Evolutionary conservation across 768 basidiomycete genomes (phyloP).

Genomic region (Glaciozyma antarctica): DNA sequence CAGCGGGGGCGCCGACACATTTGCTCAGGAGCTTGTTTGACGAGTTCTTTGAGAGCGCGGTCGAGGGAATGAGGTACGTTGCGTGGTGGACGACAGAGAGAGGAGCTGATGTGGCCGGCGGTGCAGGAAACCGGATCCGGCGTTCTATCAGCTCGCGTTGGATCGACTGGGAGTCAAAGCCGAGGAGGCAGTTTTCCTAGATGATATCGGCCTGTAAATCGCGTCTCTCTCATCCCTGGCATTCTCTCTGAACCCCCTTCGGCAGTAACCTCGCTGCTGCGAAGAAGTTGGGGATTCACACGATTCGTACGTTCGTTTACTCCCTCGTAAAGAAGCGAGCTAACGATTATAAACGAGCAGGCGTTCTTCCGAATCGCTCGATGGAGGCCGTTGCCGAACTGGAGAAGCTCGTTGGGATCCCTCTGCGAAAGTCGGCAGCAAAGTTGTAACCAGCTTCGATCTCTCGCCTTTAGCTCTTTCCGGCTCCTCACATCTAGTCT

Average conservation of each 20-base stretch:
- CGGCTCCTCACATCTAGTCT: too few relatives aligned
- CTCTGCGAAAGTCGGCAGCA: not conserved
- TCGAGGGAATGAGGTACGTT: conserved; percentile 22
- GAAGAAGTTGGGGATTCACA: conserved; percentile 14
- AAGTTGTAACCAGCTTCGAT: conserved; percentile 23
- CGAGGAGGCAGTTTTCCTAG: conserved; percentile 28
- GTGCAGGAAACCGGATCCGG: conserved; percentile 27
- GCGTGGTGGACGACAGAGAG: not conserved
- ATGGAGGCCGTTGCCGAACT: conserved; percentile 12
- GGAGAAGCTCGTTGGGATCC: conserved; percentile 4
- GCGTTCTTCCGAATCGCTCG: conserved; percentile 6
- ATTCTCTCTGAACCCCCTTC: not conserved
- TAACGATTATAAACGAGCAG: not conserved
- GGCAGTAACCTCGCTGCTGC: conserved; percentile 22
- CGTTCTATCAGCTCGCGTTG: conserved; percentile 21
- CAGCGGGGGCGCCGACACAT: conserved; percentile 6
- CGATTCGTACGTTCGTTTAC: conserved; percentile 21
- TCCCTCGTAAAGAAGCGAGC: not conserved
- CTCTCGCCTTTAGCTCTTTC: too few relatives aligned
- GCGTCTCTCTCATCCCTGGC: not conserved
- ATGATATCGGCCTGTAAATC: conserved; percentile 27
- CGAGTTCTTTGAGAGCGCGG: conserved; percentile 24
- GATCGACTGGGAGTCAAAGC: conserved; percentile 15
- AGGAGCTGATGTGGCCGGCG: not conserved
- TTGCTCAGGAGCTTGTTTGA: conserved; percentile 20